Base-by-base conservation (phyloP, 352 stramenopile species). In the Paralagenidium karlingii region DNA sequence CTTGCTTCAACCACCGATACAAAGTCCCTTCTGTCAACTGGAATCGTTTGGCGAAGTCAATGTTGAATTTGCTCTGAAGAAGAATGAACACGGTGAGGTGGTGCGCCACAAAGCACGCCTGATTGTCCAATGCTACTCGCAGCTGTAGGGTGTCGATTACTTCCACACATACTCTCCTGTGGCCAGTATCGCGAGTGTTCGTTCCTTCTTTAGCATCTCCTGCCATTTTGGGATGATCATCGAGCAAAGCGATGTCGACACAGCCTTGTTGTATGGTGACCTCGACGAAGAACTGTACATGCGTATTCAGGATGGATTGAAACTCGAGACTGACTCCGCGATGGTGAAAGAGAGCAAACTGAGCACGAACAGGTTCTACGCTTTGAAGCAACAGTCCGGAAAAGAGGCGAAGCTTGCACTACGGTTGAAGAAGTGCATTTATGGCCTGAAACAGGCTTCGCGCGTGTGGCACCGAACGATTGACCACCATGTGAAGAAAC, bases 241-340 rank as follows among this genome's bases (percentile, higher is more conserved):
- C 6, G 43, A 60, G 15, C 44, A 60, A n/a, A 45, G 42, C 8
- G 47, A 55, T 22, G 47, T 60, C 13, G 38, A 56, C 28, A 56
- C 47, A 3, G 47, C 38, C n/a, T 60, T 60, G 24, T 39, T 60
- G 8, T 54, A 60, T 22, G 47, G 45, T 9, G 19, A 34, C 15
- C 21, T 50, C 1, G 38, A 60, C 9, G 43, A 57, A 21, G 38
- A 60, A 22, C 47, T 54, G 29, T 54, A 54, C 40, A 54, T 58
- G 33, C 40, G 47, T 13, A 15, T 48, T 1, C 45, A 40, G 1
- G 50, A 58, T 11, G 45, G 40, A 0, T 48, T 51, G 50, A 3
- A 0, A 19, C 31, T n/a, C n/a, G n/a, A n/a, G n/a, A n/a, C n/a
- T n/a, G n/a, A n/a, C n/a, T n/a, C n/a, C n/a, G n/a, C n/a, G n/a